Evolutionary conservation across 148 eudicot species (phyloP).

Genomic region (Rhododendron ferrugineum): DNA sequence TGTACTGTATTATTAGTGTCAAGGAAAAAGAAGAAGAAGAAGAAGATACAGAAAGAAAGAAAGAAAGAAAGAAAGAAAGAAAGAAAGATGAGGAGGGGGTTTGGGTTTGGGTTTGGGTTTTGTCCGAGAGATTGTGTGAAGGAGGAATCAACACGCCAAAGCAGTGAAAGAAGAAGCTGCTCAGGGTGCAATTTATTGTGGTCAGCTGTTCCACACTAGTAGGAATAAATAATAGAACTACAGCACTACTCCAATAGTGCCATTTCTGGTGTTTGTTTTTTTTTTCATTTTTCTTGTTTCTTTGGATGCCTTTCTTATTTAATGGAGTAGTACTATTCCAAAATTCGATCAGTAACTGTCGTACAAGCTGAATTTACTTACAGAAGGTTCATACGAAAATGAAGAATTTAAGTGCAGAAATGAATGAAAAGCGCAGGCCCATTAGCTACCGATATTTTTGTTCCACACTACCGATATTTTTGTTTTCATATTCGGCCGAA

Average conservation of each 20-base stretch:
- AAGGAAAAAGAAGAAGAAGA: background rate
- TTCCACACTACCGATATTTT: too few relatives aligned
- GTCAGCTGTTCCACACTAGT: background rate
- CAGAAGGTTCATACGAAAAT: background rate
- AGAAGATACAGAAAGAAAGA: background rate
- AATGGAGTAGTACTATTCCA: too few relatives aligned
- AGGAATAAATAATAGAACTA: background rate
- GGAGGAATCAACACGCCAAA: background rate
- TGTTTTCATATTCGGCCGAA: too few relatives aligned
- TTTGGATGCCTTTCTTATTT: background rate
- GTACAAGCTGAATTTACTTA: background rate
- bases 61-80: too few relatives aligned
- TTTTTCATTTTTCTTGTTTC: background rate
- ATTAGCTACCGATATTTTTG: too few relatives aligned
- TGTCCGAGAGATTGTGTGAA: background rate
- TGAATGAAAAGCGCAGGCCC: background rate
- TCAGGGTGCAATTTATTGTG: slow-evolving; percentile 2
- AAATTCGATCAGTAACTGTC: background rate
- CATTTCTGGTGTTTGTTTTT: background rate
- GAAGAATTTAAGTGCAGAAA: background rate
- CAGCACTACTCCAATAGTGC: background rate
- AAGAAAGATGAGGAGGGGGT: background rate
- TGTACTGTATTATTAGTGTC: background rate
- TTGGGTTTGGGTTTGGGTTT: background rate
- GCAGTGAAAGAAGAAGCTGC: background rate